Conservation (phyloP, 2,329 filamentous ascomycete genomes). For the Penicillium janthinellum region DNA sequence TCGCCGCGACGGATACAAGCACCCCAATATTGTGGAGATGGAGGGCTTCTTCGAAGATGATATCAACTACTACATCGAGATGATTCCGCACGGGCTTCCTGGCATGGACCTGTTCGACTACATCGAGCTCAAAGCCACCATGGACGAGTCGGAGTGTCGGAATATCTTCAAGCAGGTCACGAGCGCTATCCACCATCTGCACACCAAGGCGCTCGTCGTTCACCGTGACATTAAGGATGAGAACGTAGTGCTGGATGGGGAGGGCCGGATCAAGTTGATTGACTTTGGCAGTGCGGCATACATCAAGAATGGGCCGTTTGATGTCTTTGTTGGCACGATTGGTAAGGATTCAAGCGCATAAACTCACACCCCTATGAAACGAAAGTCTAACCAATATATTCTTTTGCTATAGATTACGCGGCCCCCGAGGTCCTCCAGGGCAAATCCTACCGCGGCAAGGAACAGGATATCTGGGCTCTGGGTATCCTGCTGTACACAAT, state of each 20-base stretch:
- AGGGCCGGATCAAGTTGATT: conserved; percentile 93
- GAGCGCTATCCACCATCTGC: conserved; percentile 84
- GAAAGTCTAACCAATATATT: not conserved
- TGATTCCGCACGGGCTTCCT: conserved; percentile 87
- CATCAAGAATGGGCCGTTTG: conserved; percentile 96
- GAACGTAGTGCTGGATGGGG: conserved; percentile 93
- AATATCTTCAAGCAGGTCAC: conserved; percentile 96
- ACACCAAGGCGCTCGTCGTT: conserved; percentile 86
- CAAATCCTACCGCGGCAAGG: conserved; percentile 87
- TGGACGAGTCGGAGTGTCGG: conserved; percentile 91
- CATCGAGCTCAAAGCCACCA: conserved; percentile 92
- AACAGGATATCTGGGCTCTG: conserved; percentile 97
- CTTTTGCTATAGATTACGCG: conserved; percentile 73
- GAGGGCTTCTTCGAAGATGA: conserved; percentile 66
- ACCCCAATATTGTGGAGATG: conserved; percentile 70
- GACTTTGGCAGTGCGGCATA: conserved; percentile 98
- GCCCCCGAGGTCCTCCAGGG: conserved; percentile 97
- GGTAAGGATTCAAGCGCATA: conserved; percentile 58
- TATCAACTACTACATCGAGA: conserved; percentile 96
- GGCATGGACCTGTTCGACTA: conserved; percentile 99
- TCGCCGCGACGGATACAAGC: conserved; percentile 67
- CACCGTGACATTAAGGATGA: conserved; percentile 99
- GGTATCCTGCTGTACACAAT: conserved; percentile 98
- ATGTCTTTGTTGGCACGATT: conserved; percentile 98
- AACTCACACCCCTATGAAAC: not conserved